Evolutionary conservation across 1,139 yeast genomes (phyloP), one percentile per base, ranked within the genome.

Genomic region (Suhomyces chickasaworum): DNA sequence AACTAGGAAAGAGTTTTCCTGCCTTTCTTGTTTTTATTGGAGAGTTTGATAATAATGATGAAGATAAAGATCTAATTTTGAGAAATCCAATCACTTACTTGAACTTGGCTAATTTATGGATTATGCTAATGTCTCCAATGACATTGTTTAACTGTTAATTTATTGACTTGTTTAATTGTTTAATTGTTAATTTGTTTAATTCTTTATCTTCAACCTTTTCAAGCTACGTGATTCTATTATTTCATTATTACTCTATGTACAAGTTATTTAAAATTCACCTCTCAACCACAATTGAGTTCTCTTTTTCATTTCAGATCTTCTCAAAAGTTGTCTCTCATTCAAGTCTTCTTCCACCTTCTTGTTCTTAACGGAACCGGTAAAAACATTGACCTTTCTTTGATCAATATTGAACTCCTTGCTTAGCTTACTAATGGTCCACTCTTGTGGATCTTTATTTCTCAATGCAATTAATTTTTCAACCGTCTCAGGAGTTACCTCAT

Each of bases 381-480:
- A 52, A 5, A 64, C 69, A 47, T 67, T 68, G 41, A 66, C 63
- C 43, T 63, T 62, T 40, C 55, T 54, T 36, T 56, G 54, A 33
- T 62, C 61, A n/a, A 73, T 63, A 29, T 62, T 69, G 60, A 79
- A 91, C 64, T 84, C 77, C 50, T 76, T 73, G 25, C 90, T 89
- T 49, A 91, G 73, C 23, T 77, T 80, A 49, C 80, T 77, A 55
- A 90, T 77, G 15, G 93, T 82, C 83, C 89, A 83, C 47, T 65
- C 68, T 30, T 64, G 69, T 0, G 93, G 93, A 53, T 89, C 84
- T 40, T 73, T 65, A 16, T 63, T 55, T 65, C 97, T 81, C 58
- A 89, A 71, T 37, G 68, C 57, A 54, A 76, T 79, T 50, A 91
- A 84, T 64, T 88, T 83, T 31, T 61, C 63, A 12, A 86, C 83